phyloP scores from a whole-genome alignment of 805 yeast genomes.

The Cyberlindnera veronae region DNA sequence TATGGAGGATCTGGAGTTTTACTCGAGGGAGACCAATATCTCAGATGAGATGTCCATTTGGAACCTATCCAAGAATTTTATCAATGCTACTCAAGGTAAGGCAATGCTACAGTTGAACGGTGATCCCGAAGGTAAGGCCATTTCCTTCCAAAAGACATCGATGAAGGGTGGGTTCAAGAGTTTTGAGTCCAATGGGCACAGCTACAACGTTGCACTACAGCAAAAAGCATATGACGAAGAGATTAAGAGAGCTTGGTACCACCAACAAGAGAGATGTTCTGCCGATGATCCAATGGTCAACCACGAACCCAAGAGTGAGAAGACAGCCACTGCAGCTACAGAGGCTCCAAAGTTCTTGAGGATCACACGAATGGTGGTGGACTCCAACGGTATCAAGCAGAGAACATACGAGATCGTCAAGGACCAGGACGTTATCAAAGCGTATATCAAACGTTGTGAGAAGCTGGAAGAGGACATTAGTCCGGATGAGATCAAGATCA shows the following conservation, averaged over 20 bases:
- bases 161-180: constrained; percentile 87
- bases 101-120: constrained; percentile 96
- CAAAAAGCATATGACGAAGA: constrained; percentile 92
- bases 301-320: constrained; percentile 30
- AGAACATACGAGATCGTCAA: constrained; percentile 72
- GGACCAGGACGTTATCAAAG: constrained; percentile 84
- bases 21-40: constrained; percentile 43
- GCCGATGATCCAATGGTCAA: constrained; percentile 20
- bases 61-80: constrained; percentile 89
- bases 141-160: constrained; percentile 83
- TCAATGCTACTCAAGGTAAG: constrained; percentile 92
- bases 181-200: constrained; percentile 55
- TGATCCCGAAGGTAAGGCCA: constrained; percentile 89
- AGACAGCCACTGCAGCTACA: no score
- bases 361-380: constrained; percentile 77
- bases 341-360: constrained; percentile 39
- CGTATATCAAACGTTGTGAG: constrained; percentile 72
- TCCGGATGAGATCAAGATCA: constrained; percentile 69
- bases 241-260: constrained; percentile 83
- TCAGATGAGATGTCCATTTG: constrained; percentile 91
- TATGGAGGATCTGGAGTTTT: constrained; percentile 74
- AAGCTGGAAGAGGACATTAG: constrained; percentile 60
- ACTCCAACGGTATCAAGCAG: constrained; percentile 82
- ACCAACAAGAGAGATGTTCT: constrained; percentile 63
- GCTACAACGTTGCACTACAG: constrained; percentile 78